phyloP scores from a whole-genome alignment of 768 basidiomycete genomes.

The Naganishia vaughanmartiniae region DNA sequence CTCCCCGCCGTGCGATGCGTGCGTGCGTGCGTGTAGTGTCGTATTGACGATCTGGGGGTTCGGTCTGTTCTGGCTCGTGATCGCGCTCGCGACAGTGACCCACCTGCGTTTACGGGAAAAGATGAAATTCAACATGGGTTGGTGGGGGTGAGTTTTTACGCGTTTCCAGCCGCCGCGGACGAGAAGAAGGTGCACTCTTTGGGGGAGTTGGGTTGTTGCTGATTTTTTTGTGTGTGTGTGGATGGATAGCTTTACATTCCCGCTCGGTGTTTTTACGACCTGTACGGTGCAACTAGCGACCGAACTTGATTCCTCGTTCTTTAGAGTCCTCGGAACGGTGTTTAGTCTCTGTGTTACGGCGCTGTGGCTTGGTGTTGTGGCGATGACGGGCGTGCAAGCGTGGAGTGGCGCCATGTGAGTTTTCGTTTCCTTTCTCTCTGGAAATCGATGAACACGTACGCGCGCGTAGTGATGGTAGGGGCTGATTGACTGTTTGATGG shows the following conservation, averaged over 20 bases:
- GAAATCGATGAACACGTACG: too few relatives aligned
- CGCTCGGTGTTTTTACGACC: conserved; percentile 45
- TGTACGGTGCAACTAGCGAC: conserved; percentile 42
- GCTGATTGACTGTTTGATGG: neutral
- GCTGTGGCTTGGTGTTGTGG: conserved; percentile 45
- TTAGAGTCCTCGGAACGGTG: conserved; percentile 46
- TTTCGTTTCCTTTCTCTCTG: neutral
- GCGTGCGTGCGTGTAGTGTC: conserved; percentile 10
- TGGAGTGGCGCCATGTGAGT: conserved; percentile 43
- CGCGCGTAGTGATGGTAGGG: too few relatives aligned
- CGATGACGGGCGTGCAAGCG: conserved; percentile 37
- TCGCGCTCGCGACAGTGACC: conserved; percentile 40
- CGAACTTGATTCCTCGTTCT: conserved; percentile 44
- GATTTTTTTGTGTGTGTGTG: too few relatives aligned
- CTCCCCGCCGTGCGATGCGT: too few relatives aligned
- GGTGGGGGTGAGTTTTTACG: conserved; percentile 29
- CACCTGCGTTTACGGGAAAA: conserved; percentile 30
- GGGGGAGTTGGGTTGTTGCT: too few relatives aligned
- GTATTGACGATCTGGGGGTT: conserved; percentile 49
- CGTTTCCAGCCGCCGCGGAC: neutral
- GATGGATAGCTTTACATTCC: conserved; percentile 43
- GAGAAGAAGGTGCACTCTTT: neutral
- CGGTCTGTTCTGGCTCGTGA: conserved; percentile 44
- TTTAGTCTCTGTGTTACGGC: conserved; percentile 42
- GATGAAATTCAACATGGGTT: conserved; percentile 35